Conservation (phyloP, 148 eudicot species). For the Oxyria digyna region DNA sequence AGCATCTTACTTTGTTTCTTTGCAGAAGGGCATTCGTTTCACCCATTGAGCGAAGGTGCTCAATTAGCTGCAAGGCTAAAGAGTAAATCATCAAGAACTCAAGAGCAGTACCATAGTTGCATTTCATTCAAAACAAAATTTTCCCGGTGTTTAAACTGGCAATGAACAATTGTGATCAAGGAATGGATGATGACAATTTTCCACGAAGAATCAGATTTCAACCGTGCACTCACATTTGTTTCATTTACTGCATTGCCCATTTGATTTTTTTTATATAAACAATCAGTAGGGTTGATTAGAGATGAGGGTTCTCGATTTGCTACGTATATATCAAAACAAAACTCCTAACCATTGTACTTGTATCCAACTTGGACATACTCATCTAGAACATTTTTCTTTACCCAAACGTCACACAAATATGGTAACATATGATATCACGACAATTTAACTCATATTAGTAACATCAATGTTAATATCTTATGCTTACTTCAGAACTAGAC, state of each 20-base stretch:
- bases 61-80: slow-evolving; percentile 86
- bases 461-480: background rate
- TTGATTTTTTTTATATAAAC: background rate
- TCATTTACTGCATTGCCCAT: background rate
- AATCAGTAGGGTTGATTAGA: background rate
- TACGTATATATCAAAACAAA: background rate
- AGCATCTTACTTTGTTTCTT: slow-evolving; percentile 51
- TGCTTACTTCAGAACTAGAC: background rate
- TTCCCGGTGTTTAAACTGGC: background rate
- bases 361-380: background rate
- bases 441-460: background rate
- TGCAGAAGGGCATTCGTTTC: slow-evolving; percentile 89
- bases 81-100: slow-evolving; percentile 11
- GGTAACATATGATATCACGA: background rate
- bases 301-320: background rate
- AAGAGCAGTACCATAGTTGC: background rate
- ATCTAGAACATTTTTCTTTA: background rate
- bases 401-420: background rate
- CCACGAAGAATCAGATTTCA: background rate
- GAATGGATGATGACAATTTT: background rate
- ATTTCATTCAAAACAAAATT: background rate
- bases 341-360: background rate
- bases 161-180: background rate
- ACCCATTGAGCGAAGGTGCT: slow-evolving; percentile 94
- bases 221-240: background rate